Conservation (phyloP, 2,329 filamentous ascomycete genomes). For the Rutstroemia sp. region DNA sequence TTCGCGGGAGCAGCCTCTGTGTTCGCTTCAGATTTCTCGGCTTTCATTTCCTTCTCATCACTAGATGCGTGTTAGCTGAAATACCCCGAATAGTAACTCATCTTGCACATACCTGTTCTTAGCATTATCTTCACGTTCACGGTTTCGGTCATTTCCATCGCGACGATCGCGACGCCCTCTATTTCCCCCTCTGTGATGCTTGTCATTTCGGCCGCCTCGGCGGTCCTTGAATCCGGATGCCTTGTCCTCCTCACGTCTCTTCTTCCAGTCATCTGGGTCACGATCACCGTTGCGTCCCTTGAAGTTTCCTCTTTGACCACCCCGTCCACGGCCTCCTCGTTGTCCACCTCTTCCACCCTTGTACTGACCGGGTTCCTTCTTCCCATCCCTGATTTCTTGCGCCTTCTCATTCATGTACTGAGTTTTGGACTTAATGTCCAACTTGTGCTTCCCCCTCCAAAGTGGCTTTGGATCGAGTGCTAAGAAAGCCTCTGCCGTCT, state of each 20-base stretch:
- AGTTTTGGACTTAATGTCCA: conserved; percentile 81
- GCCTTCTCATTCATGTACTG: conserved; percentile 77
- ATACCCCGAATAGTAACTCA: neutral
- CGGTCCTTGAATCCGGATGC: conserved; percentile 47
- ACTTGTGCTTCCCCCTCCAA: conserved; percentile 67
- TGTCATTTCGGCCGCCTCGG: conserved; percentile 26
- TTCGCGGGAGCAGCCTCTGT: conserved; percentile 14
- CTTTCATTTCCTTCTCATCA: conserved; percentile 13
- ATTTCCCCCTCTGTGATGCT: conserved; percentile 24
- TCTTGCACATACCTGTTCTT: conserved; percentile 19
- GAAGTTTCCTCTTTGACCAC: conserved; percentile 13
- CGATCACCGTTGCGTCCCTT: conserved; percentile 32
- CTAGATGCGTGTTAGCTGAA: conserved; percentile 14
- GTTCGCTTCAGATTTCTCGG: conserved; percentile 13
- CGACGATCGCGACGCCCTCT: conserved; percentile 34
- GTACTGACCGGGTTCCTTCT: conserved; percentile 45
- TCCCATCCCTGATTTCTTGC: conserved; percentile 62
- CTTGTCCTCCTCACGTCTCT: conserved; percentile 54
- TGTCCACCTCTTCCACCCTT: conserved; percentile 28
- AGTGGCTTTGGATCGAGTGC: conserved; percentile 71
- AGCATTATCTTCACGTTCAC: conserved; percentile 31
- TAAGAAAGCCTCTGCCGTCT: conserved; percentile 74
- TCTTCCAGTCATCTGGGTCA: conserved; percentile 55
- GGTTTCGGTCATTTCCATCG: conserved; percentile 29
- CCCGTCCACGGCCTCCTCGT: conserved; percentile 16